Evolutionary conservation across 2,329 filamentous ascomycete genomes (phyloP), one percentile per base, ranked within the genome.

Genomic region (Cordyceps cicadae): DNA sequence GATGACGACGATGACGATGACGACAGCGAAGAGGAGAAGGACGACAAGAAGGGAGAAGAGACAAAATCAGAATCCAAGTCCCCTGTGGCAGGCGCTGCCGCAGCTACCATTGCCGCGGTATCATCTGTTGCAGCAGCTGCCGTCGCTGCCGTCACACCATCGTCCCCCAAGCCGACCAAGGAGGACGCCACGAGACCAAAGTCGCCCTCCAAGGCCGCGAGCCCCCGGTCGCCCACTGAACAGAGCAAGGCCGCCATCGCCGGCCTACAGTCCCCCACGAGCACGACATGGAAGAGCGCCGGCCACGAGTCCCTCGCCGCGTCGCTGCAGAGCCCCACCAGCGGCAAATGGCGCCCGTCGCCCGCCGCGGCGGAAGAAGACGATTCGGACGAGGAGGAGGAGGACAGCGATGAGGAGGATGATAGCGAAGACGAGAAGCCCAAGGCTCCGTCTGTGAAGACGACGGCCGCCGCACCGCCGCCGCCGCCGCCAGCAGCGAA

Each of bases 231-330:
- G 3, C n/a, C 49, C 34, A 15, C 55, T 17, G 19, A 34, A 19
- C 26, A 39, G 12, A 19, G 26, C 15, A 59, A 59, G 24, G 17
- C 19, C 5, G 14, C 1, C 12, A 48, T 26, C 15, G 37, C 37
- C 7, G 26, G 71, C n/a, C 68, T 78, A 32, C 77, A 78, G 63
- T 77, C 75, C 2, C 76, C 77, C 2, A 77, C 73, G 12, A 70
- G 72, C 14, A 71, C 72, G 2, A 72, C 73, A 15, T 77, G 75
- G 76, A 71, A 69, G 56, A 66, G 66, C 39, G 57, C 62, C 17
- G 62, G 62, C 45, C 57, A 62, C 24, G 54, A 54, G 17, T 57
- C 62, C 15, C 63, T 68, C 48, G 64, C 62, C 19, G 64, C 65
- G 19, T 64, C 63, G 19, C 24, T 62, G 14, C 62, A 64, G 39